These are phyloP conservation scores for Anethum foeniculum DNA, from an alignment of 140 eudicot species.

Conservation along the genomic window DNA sequence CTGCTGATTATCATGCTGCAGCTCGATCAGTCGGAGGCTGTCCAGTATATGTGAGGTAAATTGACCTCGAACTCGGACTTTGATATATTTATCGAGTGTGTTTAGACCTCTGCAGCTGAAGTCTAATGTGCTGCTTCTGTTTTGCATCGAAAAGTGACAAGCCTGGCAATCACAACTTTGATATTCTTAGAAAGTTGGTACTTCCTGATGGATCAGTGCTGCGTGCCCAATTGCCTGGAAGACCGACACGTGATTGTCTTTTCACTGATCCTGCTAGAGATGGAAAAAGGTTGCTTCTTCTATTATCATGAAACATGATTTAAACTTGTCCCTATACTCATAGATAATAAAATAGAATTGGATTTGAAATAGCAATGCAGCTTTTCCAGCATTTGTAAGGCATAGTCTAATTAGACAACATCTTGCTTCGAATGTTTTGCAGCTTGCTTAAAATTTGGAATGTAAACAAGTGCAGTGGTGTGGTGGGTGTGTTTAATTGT, in stretches of 20 bases:
- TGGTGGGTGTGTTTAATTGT: slow-evolving; percentile 88
- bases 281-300: slow-evolving; percentile 51
- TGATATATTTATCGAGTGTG: not conserved
- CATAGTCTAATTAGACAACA: not conserved
- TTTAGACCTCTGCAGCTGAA: not conserved
- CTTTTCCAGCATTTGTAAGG: not conserved
- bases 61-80: not conserved
- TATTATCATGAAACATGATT: not conserved
- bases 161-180: slow-evolving; percentile 91
- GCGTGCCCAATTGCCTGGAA: slow-evolving; percentile 76
- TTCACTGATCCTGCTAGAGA: slow-evolving; percentile 92
- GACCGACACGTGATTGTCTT: slow-evolving; percentile 85
- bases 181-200: slow-evolving; percentile 66
- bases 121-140: slow-evolving; percentile 6
- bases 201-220: slow-evolving; percentile 95
- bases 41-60: slow-evolving; percentile 78
- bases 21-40: slow-evolving; percentile 92
- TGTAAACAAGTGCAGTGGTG: slow-evolving; percentile 68
- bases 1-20: slow-evolving; percentile 95
- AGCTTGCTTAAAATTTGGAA: slow-evolving; percentile 95
- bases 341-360: not conserved
- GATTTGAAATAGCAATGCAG: not conserved
- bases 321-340: too few species aligned
- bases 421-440: slow-evolving; percentile 2
- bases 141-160: slow-evolving; percentile 56